Base-by-base conservation (phyloP, 2,329 filamentous ascomycete genomes). In the Rhynchosporium agropyri region DNA sequence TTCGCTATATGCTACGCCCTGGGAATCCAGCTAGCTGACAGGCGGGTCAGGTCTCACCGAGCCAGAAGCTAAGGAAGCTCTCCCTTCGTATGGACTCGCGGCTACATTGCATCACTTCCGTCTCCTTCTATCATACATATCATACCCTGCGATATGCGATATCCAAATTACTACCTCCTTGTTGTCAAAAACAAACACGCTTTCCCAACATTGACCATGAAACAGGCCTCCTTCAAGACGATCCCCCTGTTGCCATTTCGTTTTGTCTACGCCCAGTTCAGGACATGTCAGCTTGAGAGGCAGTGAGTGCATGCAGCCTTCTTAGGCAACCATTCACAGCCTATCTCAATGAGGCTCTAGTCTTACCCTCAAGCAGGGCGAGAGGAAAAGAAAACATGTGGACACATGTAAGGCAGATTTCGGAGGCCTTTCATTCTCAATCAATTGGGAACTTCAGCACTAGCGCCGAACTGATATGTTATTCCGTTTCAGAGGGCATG, bases 241-340 rank as follows among this genome's bases (percentile, higher is more conserved):
- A 42, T 40, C 40, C 33, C 31, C 13, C 15, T 51, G 20, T 48
- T 26, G 12, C 15, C n/a, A 54, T 38, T 13, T 42, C 36, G 51
- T 54, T 31, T 9, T 26, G 13, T 31, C 36, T 26, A 45, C 42
- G 42, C 54, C 54, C 54, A 10, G 40, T 9, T 26, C 15, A 6
- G 54, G 40, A 26, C 12, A 57, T 57, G 28, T 46, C 38, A 57
- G 38, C 54, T 42, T 33, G 1, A 54, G 33, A 54, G 51, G 51
- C 51, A 28, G 51, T 54, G 54, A 28, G 51, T 54, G 54, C 40
- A 57, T 43, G 54, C 54, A 45, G 12, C 40, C 33, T n/a, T 48
- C 38, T 20, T 26, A 58, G 56, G 56, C 56, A 58, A 28, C 56
- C 45, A 58, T 33, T 49, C 56, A 36, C 33, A 49, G 56, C 43